Percentiles rank a stretch among this genome's conserved stretches.
Evolutionary conservation across 768 basidiomycete genomes (phyloP).

Genomic region (Boletus reticulatus): DNA sequence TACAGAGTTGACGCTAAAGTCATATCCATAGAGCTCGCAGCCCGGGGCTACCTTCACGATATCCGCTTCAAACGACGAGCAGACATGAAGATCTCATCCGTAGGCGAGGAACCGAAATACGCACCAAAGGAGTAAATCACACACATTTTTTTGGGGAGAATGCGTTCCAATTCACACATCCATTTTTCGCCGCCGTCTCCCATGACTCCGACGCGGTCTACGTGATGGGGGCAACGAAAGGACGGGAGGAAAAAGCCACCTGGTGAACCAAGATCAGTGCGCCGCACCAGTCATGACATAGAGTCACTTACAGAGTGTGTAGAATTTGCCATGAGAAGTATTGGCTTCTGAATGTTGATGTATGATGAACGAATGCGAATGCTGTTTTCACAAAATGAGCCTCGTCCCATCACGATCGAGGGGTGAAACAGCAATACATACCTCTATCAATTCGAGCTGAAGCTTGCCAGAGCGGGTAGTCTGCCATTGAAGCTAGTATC

Average conservation of each 20-base stretch:
- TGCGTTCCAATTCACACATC: conserved; percentile 45
- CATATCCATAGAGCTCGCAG: conserved; percentile 44
- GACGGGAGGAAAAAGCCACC: conserved; percentile 58
- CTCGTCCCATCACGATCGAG: no score
- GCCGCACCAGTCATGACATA: not conserved
- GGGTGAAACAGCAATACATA: no score
- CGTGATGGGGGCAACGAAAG: conserved; percentile 49
- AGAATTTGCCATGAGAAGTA: conserved; percentile 24
- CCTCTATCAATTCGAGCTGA: no score
- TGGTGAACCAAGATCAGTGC: conserved; percentile 25
- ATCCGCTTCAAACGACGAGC: conserved; percentile 18
- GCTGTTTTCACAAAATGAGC: no score
- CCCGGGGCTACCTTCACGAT: conserved; percentile 6
- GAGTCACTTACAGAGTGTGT: conserved; percentile 25
- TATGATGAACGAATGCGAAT: no score
- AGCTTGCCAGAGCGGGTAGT: no score
- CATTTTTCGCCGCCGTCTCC: conserved; percentile 57
- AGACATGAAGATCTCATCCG: not conserved
- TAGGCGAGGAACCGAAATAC: not conserved
- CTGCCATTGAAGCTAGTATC: no score
- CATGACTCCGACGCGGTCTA: conserved; percentile 46
- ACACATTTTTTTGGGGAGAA: conserved; percentile 44
- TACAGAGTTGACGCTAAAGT: conserved; percentile 32
- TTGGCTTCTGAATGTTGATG: no score
- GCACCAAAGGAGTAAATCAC: conserved; percentile 51